phyloP scores from a whole-genome alignment of 768 basidiomycete genomes.

The Tricholoma terreum region DNA sequence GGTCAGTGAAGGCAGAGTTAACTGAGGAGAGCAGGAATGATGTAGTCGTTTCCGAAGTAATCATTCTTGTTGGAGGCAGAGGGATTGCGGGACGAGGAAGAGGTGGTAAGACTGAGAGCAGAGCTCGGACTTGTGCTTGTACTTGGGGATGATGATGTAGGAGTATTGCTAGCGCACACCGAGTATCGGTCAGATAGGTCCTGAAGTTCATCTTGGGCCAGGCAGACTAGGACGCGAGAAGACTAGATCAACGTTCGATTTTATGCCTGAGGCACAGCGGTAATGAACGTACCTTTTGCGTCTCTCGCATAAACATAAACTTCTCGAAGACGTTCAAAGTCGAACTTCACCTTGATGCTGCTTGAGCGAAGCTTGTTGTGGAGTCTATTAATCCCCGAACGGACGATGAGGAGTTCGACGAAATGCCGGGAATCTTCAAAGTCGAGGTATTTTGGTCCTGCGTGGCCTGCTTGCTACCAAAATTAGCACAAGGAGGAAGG shows the following conservation, averaged over 20 bases:
- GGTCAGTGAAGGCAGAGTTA: constrained; percentile 57
- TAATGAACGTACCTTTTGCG: constrained; percentile 36
- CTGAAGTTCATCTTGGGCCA: constrained; percentile 34
- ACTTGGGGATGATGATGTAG: neutral
- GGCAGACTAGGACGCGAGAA: constrained; percentile 29
- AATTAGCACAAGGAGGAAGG: neutral
- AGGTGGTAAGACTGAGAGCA: constrained; percentile 6
- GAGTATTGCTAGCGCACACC: too few relatives aligned
- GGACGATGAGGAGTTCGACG: constrained; percentile 77
- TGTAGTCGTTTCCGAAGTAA: constrained; percentile 65
- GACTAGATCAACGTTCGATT: neutral
- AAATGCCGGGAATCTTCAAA: constrained; percentile 82
- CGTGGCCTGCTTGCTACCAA: constrained; percentile 63
- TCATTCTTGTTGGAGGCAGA: constrained; percentile 17
- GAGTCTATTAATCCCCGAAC: constrained; percentile 74
- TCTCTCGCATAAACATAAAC: constrained; percentile 47
- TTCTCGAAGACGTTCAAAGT: constrained; percentile 40
- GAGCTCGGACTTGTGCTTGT: neutral
- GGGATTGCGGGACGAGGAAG: neutral
- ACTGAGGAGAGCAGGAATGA: constrained; percentile 80
- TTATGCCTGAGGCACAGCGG: neutral
- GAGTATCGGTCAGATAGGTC: constrained; percentile 40
- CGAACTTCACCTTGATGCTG: constrained; percentile 27
- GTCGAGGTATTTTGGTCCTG: constrained; percentile 63
- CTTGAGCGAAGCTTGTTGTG: constrained; percentile 44